Conservation (phyloP, 768 basidiomycete genomes). For the Leccinum boreale region DNA sequence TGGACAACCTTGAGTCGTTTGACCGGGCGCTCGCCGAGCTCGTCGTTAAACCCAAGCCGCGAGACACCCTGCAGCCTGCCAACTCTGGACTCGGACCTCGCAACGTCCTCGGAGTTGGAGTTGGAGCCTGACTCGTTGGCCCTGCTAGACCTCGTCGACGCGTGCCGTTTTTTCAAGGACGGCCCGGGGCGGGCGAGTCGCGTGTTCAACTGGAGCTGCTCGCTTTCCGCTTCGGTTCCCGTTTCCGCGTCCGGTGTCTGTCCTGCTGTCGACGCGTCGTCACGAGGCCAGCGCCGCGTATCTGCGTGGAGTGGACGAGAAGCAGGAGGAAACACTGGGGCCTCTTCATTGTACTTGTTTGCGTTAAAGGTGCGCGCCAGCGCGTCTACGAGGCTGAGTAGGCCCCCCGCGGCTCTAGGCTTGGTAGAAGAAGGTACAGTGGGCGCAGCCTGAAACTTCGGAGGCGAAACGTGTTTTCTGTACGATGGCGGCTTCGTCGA, state of each 20-base stretch:
- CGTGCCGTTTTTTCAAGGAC: background rate
- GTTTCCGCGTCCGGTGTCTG: conserved; percentile 17
- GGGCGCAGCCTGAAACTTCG: background rate
- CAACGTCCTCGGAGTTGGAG: conserved; percentile 12
- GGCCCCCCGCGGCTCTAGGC: background rate
- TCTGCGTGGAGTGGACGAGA: background rate
- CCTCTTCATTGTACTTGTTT: conserved; percentile 15
- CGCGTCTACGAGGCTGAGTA: conserved; percentile 22
- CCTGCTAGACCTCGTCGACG: background rate
- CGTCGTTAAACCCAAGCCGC: background rate
- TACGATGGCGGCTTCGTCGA: conserved; percentile 1
- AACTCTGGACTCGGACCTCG: background rate
- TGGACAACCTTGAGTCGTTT: conserved; percentile 20
- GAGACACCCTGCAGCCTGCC: background rate
- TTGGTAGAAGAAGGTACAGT: background rate
- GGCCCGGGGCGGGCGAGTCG: background rate
- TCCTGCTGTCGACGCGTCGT: background rate
- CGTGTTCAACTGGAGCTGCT: conserved; percentile 4
- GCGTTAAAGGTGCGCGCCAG: conserved; percentile 26
- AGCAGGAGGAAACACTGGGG: background rate
- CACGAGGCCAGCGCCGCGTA: background rate
- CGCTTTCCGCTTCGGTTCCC: conserved; percentile 22
- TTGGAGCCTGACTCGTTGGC: conserved; percentile 2
- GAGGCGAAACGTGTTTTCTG: background rate
- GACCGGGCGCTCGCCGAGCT: conserved; percentile 3